Conservation (phyloP, 768 basidiomycete species). For the Panellus pusillus region DNA sequence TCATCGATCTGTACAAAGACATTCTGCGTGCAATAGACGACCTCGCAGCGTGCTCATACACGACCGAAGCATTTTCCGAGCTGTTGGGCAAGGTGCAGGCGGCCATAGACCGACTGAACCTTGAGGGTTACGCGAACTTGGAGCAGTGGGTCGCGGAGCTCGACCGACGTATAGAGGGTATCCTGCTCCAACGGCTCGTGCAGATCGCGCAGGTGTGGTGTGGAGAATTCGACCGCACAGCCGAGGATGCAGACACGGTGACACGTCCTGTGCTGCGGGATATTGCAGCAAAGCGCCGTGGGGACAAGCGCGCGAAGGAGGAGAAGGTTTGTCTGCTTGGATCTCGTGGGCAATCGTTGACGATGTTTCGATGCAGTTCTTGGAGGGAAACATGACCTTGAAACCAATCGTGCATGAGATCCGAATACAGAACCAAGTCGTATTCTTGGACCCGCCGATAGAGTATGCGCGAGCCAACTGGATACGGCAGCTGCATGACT, state of each 20-base stretch:
- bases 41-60: conserved; percentile 83
- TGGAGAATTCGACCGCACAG: conserved; percentile 69
- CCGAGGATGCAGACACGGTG: conserved; percentile 65
- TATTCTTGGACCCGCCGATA: conserved; percentile 97
- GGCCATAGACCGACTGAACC: conserved; percentile 91
- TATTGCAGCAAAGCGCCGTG: conserved; percentile 61
- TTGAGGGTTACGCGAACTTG: conserved; percentile 94
- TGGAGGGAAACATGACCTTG: conserved; percentile 73
- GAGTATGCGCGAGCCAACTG: conserved; percentile 90
- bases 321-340: conserved; percentile 59
- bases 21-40: conserved; percentile 85
- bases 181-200: conserved; percentile 71
- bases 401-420: conserved; percentile 94
- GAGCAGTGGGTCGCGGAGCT: conserved; percentile 90
- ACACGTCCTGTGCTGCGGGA: conserved; percentile 54
- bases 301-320: conserved; percentile 73
- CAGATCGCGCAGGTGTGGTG: conserved; percentile 88
- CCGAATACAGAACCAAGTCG: conserved; percentile 97
- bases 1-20: conserved; percentile 89
- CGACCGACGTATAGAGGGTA: conserved; percentile 78
- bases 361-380: conserved; percentile 41
- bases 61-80: conserved; percentile 77
- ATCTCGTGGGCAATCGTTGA: not conserved
- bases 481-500: conserved; percentile 87
- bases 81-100: conserved; percentile 80